These are phyloP conservation scores for Pleurotus salmoneostramineus DNA, from an alignment of 768 basidiomycete genomes.

Conservation along the genomic window DNA sequence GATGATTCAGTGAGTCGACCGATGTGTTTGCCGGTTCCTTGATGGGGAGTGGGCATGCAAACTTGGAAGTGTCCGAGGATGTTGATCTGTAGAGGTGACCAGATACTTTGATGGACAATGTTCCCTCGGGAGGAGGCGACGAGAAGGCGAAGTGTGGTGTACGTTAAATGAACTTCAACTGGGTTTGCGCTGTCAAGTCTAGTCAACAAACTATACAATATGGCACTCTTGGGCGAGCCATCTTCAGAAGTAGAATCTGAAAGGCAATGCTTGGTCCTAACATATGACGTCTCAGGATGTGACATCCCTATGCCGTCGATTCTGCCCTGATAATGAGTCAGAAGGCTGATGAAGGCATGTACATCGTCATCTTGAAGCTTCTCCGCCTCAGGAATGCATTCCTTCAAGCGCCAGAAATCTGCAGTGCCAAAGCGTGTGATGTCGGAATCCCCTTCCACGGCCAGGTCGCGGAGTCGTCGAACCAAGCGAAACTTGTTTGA, in stretches of 20 bases:
- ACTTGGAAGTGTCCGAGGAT: constrained; percentile 47
- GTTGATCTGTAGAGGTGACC: constrained; percentile 34
- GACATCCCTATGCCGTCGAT: constrained; percentile 61
- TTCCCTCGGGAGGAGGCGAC: constrained; percentile 38
- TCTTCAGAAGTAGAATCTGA: constrained; percentile 11
- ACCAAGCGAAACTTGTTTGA: constrained; percentile 79
- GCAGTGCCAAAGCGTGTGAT: constrained; percentile 45
- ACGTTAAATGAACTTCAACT: constrained; percentile 51
- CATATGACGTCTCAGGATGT: constrained; percentile 35
- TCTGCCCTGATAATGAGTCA: constrained; percentile 54
- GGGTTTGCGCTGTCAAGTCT: constrained; percentile 55
- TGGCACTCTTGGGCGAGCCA: constrained; percentile 39
- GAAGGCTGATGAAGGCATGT: constrained; percentile 65
- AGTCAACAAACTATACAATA: constrained; percentile 47
- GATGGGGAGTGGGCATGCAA: constrained; percentile 30
- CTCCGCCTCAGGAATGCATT: constrained; percentile 55
- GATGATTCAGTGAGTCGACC: constrained; percentile 27
- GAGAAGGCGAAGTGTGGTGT: constrained; percentile 59
- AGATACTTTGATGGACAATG: constrained; percentile 19
- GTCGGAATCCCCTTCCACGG: constrained; percentile 31
- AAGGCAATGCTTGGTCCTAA: constrained; percentile 33
- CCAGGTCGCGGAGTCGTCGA: constrained; percentile 53
- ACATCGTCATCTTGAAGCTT: constrained; percentile 65
- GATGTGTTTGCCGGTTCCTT: constrained; percentile 30
- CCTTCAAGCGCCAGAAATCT: constrained; percentile 85